phyloP scores from a whole-genome alignment of 257 asterid species.

The Nicotiana sylvestris region DNA sequence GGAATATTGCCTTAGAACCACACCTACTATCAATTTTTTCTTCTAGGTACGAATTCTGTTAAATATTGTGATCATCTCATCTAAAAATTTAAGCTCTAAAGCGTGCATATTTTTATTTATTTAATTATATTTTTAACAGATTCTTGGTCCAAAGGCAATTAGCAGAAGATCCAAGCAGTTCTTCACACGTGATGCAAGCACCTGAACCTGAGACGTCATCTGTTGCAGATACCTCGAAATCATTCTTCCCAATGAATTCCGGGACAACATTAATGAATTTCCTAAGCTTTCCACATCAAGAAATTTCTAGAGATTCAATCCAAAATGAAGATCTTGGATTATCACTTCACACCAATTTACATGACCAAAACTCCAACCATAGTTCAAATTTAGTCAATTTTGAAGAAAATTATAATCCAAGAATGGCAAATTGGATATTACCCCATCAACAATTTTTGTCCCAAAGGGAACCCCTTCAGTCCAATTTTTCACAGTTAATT shows the following conservation, averaged over 20 bases:
- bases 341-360: slow-evolving; percentile 39
- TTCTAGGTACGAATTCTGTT: slow-evolving; percentile 3
- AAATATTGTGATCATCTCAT: background rate
- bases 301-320: slow-evolving; percentile 43
- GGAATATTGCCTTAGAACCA: slow-evolving; percentile 39
- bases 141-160: background rate
- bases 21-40: slow-evolving; percentile 69
- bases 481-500: slow-evolving; percentile 87
- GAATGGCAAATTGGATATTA: background rate
- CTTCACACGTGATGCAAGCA: background rate
- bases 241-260: slow-evolving; percentile 77
- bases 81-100: background rate
- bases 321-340: slow-evolving; percentile 63
- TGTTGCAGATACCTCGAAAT: slow-evolving; percentile 68
- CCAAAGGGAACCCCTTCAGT: slow-evolving; percentile 98
- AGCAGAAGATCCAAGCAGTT: background rate
- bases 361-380: slow-evolving; percentile 31
- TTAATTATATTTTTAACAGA: background rate
- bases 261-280: slow-evolving; percentile 58
- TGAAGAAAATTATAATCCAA: background rate
- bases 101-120: background rate
- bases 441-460: slow-evolving; percentile 40
- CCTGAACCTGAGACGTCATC: background rate
- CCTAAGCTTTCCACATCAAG: slow-evolving; percentile 40
- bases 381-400: background rate